phyloP scores from a whole-genome alignment of 2,329 filamentous ascomycete species.

The Exophiala sp. region DNA sequence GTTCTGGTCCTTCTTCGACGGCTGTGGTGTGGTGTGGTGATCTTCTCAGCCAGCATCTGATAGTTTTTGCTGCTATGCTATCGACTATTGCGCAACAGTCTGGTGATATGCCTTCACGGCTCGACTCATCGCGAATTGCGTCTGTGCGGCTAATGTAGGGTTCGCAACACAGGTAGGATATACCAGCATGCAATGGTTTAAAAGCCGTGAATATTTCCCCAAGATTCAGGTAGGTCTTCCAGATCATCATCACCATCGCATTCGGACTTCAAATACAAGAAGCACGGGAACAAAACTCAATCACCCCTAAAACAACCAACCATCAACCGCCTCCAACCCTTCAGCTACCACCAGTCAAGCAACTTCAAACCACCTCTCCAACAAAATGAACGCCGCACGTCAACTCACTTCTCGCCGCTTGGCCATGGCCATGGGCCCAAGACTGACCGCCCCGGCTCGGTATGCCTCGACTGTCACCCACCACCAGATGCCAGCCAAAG shows the following conservation, averaged over 20 bases:
- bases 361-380: slow-evolving; percentile 2
- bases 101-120: background rate
- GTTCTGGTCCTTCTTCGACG: background rate
- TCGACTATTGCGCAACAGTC: background rate
- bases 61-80: background rate
- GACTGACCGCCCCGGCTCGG: slow-evolving; percentile 18
- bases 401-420: slow-evolving; percentile 20
- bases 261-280: background rate
- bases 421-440: slow-evolving; percentile 13
- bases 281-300: slow-evolving; percentile 3
- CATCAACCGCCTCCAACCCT: background rate
- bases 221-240: background rate
- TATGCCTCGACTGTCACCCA: slow-evolving; percentile 11
- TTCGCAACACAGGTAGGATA: background rate
- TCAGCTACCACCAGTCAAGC: slow-evolving; percentile 2
- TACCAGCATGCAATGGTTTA: background rate
- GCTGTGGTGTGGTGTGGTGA: slow-evolving; percentile 9
- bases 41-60: slow-evolving; percentile 13
- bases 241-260: background rate
- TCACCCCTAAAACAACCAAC: background rate
- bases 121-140: background rate
- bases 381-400: slow-evolving; percentile 22
- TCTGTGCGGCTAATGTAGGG: background rate
- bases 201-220: background rate
- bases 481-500: slow-evolving; percentile 7